Evolutionary conservation across 495 filamentous ascomycete species (phyloP).

Genomic region (Staphylotrichum tortipilum): DNA sequence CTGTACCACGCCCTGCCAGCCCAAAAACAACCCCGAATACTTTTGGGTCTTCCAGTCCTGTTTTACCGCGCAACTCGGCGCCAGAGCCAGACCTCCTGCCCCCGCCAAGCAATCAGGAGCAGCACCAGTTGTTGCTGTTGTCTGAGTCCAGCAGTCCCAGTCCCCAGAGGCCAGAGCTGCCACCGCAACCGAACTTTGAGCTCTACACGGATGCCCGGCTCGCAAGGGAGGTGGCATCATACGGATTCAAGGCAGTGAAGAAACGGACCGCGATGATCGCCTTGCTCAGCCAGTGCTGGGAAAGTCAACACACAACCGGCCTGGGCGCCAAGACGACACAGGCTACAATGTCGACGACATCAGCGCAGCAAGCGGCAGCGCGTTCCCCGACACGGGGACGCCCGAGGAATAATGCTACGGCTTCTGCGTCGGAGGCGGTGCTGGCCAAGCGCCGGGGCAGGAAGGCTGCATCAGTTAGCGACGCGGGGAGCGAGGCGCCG

Average conservation of each 20-base stretch:
- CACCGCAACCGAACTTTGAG: constrained; percentile 48
- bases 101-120: constrained; percentile 30
- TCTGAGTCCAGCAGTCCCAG: constrained; percentile 10
- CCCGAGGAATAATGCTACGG: constrained; percentile 29
- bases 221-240: constrained; percentile 50
- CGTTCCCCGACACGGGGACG: constrained; percentile 36
- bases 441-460: not conserved
- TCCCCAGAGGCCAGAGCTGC: constrained; percentile 4
- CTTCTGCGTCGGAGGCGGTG: constrained; percentile 4
- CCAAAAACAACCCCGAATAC: too few relatives aligned
- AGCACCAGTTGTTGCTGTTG: constrained; percentile 17
- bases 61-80: not conserved
- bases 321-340: not conserved
- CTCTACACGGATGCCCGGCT: constrained; percentile 57
- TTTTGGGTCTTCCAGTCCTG: too few relatives aligned
- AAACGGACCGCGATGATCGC: constrained; percentile 62
- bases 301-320: constrained; percentile 28
- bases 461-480: not conserved
- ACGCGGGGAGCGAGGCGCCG: not conserved
- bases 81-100: constrained; percentile 16
- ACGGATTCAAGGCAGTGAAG: constrained; percentile 69
- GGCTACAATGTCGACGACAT: constrained; percentile 18
- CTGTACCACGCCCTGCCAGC: not conserved
- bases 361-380: constrained; percentile 11
- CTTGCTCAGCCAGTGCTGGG: constrained; percentile 67